phyloP scores from a whole-genome alignment of 2,329 filamentous ascomycete genomes.

The Diaporthe helianthi region DNA sequence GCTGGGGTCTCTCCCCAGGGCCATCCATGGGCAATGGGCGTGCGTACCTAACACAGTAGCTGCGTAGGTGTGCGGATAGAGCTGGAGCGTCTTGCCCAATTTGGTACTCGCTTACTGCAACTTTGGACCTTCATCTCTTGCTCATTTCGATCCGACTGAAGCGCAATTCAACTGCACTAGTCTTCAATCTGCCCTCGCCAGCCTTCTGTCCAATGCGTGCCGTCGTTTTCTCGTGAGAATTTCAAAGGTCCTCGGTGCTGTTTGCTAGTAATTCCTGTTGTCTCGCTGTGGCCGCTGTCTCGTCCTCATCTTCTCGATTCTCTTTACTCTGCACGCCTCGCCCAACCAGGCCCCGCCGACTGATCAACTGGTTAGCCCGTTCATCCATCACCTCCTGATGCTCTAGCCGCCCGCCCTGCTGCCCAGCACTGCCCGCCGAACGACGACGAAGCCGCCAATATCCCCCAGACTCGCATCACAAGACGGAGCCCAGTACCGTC shows the following conservation, averaged over 20 bases:
- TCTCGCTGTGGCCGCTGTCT: neutral
- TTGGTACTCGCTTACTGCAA: constrained; percentile 19
- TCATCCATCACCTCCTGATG: constrained; percentile 15
- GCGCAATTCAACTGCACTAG: constrained; percentile 20
- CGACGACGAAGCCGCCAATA: constrained; percentile 14
- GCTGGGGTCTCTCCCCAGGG: neutral
- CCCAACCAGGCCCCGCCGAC: neutral
- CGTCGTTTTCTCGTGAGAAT: constrained; percentile 16
- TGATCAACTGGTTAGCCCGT: constrained; percentile 5
- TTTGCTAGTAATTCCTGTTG: neutral
- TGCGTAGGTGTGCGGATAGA: neutral
- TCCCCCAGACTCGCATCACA: constrained; percentile 21
- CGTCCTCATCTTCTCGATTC: neutral
- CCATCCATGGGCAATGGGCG: constrained; percentile 5
- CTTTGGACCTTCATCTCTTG: constrained; percentile 25
- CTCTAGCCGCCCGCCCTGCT: constrained; percentile 22
- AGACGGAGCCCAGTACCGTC: constrained; percentile 33
- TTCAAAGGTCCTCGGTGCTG: neutral
- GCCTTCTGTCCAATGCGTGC: constrained; percentile 4
- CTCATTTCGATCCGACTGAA: constrained; percentile 21
- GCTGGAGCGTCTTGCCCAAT: constrained; percentile 18
- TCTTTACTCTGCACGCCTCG: neutral
- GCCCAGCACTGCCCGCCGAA: constrained; percentile 4
- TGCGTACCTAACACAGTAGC: too few relatives aligned
- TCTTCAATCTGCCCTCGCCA: constrained; percentile 11